A percentile compares a stretch with the other conserved stretches of the same genome.
These are phyloP conservation scores for Pseudohalonectria lignicola DNA, from an alignment of 2,329 filamentous ascomycete genomes.

Conservation along the genomic window DNA sequence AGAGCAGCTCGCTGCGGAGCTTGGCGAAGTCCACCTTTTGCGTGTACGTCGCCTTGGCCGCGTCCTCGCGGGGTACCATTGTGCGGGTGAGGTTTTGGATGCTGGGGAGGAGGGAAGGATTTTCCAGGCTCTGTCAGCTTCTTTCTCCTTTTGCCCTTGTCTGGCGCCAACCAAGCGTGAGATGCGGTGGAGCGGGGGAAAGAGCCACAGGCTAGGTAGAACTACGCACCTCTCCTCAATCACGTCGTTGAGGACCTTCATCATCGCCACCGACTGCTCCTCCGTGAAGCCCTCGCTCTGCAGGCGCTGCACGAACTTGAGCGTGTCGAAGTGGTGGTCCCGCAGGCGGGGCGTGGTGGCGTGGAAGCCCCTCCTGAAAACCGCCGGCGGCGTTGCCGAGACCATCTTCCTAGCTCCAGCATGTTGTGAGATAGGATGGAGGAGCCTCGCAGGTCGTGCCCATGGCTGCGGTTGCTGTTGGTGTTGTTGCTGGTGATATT, in stretches of 20 bases:
- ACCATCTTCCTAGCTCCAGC: too few relatives aligned
- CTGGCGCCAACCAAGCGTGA: too few relatives aligned
- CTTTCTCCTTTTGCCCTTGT: too few relatives aligned
- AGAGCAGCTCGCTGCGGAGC: conserved; percentile 85
- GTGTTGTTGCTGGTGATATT: not conserved
- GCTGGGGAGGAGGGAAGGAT: conserved; percentile 31
- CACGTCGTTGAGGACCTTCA: conserved; percentile 92
- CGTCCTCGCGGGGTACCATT: conserved; percentile 94
- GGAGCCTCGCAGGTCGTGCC: not conserved
- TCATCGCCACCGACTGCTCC: conserved; percentile 93
- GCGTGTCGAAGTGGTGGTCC: conserved; percentile 95
- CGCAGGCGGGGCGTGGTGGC: conserved; percentile 48
- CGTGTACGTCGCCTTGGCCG: conserved; percentile 67
- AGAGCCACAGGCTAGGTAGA: too few relatives aligned
- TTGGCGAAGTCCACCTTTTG: conserved; percentile 98
- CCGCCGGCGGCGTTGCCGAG: too few relatives aligned
- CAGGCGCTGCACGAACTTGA: conserved; percentile 90
- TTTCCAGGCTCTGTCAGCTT: too few relatives aligned
- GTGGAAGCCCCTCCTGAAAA: conserved; percentile 41
- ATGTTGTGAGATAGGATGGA: too few relatives aligned
- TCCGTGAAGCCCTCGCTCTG: conserved; percentile 91
- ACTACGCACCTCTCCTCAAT: conserved; percentile 82
- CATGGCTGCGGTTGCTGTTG: conserved; percentile 2
- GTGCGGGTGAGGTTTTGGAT: conserved; percentile 96
- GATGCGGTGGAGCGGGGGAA: too few relatives aligned